Conservation (phyloP, 2,329 filamentous ascomycete species). For the Pestalotiopsis sp. region DNA sequence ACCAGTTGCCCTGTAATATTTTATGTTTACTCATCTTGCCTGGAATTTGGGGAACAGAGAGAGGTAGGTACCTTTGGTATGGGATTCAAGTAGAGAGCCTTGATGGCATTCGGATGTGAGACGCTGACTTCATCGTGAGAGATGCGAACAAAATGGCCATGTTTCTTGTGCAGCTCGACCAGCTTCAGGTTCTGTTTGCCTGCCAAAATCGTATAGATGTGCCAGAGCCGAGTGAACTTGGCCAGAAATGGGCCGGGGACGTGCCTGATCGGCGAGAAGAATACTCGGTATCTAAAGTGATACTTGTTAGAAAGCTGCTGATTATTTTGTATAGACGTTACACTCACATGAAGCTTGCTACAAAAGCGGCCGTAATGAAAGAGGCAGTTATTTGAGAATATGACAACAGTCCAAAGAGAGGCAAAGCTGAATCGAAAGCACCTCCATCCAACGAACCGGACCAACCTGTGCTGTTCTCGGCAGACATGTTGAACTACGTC, state of each 20-base stretch:
- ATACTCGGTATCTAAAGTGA: neutral
- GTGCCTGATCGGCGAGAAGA: neutral
- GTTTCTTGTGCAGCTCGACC: constrained; percentile 46
- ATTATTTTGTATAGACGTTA: neutral
- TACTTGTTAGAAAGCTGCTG: neutral
- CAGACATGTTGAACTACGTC: neutral
- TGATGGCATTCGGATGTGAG: constrained; percentile 41
- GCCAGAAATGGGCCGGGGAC: constrained; percentile 58
- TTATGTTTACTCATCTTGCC: neutral
- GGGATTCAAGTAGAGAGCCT: constrained; percentile 34
- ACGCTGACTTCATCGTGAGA: constrained; percentile 45
- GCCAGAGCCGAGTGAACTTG: constrained; percentile 54
- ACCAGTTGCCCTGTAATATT: constrained; percentile 3
- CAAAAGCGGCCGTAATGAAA: neutral
- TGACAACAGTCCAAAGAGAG: neutral
- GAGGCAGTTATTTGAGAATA: neutral
- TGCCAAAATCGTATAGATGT: constrained; percentile 51
- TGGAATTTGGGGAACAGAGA: neutral
- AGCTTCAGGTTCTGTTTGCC: constrained; percentile 45
- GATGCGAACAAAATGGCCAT: constrained; percentile 47
- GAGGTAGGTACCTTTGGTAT: constrained; percentile 30
- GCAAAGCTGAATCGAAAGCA: neutral
- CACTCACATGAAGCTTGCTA: neutral
- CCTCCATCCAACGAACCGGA: neutral
- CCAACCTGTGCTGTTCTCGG: neutral